Percentiles rank a stretch among this genome's conserved stretches.
phyloP scores from a whole-genome alignment of 495 filamentous ascomycete genomes.

The Tuber microsphaerosporum region DNA sequence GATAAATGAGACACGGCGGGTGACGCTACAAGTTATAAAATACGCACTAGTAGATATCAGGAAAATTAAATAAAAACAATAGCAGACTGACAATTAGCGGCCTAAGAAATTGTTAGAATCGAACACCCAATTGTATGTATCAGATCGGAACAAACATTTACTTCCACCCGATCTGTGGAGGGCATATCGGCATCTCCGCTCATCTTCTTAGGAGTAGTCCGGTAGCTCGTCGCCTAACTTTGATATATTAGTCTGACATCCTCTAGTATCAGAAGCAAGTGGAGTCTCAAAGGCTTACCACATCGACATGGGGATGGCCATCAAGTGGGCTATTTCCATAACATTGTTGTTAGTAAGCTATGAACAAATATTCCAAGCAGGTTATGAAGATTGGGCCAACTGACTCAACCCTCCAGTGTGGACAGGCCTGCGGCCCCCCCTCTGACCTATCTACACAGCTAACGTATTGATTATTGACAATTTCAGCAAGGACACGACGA shows the following conservation, averaged over 20 bases:
- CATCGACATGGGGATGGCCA: not conserved
- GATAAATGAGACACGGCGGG: too few species aligned
- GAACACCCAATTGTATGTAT: too few species aligned
- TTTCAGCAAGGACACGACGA: not conserved
- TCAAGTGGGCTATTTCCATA: not conserved
- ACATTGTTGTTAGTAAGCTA: not conserved
- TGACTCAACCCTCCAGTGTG: not conserved
- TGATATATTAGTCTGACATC: not conserved
- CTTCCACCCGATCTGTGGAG: too few species aligned
- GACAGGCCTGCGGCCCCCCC: accelerated
- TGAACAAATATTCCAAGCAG: not conserved
- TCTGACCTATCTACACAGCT: not conserved
- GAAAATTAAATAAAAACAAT: too few species aligned
- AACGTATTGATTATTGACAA: not conserved
- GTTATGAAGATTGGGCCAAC: not conserved
- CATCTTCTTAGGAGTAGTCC: not conserved
- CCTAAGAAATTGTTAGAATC: too few species aligned
- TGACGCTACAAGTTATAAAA: too few species aligned
- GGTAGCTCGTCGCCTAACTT: not conserved
- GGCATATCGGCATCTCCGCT: too few species aligned
- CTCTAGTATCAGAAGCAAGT: not conserved
- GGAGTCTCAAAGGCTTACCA: not conserved
- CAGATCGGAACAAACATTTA: too few species aligned
- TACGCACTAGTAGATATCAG: too few species aligned
- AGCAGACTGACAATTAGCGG: too few species aligned